Conservation (phyloP, 2,329 filamentous ascomycete species). For the Pleurostoma richardsiae region DNA sequence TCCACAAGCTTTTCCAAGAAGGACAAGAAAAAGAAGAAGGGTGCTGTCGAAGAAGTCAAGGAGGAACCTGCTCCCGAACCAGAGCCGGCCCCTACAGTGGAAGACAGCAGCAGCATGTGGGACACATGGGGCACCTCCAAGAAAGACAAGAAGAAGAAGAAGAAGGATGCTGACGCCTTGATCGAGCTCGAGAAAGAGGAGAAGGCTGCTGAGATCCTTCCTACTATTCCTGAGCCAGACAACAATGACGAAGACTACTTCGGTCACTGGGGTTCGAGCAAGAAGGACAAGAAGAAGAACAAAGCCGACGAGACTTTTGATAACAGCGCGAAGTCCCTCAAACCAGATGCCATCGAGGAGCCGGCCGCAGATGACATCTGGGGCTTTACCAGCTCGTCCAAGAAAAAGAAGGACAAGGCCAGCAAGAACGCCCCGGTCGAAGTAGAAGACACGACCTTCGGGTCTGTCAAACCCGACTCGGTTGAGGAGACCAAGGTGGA, state of each 20-base stretch:
- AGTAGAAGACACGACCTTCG: slow-evolving; percentile 37
- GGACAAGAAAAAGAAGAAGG: slow-evolving; percentile 18
- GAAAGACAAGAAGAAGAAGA: slow-evolving; percentile 20
- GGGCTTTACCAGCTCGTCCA: slow-evolving; percentile 27
- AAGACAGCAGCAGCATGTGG: slow-evolving; percentile 18
- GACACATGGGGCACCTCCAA: slow-evolving; percentile 15
- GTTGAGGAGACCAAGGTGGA: slow-evolving; percentile 35
- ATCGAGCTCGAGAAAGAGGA: slow-evolving; percentile 41
- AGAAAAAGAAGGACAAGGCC: slow-evolving; percentile 44
- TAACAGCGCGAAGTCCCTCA: slow-evolving; percentile 17
- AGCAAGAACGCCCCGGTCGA: slow-evolving; percentile 43
- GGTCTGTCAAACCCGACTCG: slow-evolving; percentile 40
- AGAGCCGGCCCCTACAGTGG: slow-evolving; percentile 2
- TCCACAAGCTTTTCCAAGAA: slow-evolving; percentile 13
- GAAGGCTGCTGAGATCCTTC: slow-evolving; percentile 23
- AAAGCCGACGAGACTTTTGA: slow-evolving; percentile 4
- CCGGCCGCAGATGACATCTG: slow-evolving; percentile 32
- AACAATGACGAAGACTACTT: slow-evolving; percentile 16
- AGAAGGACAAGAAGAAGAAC: slow-evolving; percentile 20
- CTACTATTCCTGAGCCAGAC: slow-evolving; percentile 2
- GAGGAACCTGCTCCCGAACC: slow-evolving; percentile 2
- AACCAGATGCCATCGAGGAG: slow-evolving; percentile 37
- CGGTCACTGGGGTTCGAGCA: slow-evolving; percentile 16
- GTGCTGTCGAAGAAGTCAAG: slow-evolving; percentile 12
- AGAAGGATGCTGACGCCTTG: slow-evolving; percentile 20